Percentiles rank a stretch among this genome's conserved stretches.
Conservation (phyloP, 805 yeast genomes). For the Ogataea nitratoaversa region DNA sequence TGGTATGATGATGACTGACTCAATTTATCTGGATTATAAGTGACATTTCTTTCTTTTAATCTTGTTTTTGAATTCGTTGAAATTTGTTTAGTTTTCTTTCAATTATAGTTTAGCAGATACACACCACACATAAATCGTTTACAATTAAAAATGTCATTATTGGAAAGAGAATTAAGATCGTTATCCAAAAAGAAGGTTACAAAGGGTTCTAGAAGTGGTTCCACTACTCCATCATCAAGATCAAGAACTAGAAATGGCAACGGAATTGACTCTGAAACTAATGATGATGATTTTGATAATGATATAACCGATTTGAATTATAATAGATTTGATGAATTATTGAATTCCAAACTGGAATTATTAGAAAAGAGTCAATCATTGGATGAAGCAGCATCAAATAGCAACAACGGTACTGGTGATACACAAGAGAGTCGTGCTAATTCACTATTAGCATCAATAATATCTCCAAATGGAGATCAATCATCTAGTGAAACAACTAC, state of each 20-base stretch:
- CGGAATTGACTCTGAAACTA: conserved; percentile 3
- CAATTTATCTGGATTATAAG: too few species aligned
- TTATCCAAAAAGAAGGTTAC: conserved; percentile 7
- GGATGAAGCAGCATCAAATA: too few species aligned
- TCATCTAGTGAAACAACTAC: not conserved
- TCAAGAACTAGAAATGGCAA: conserved; percentile 8
- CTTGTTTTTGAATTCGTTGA: too few species aligned
- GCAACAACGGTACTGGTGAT: not conserved
- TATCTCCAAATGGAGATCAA: conserved; percentile 1
- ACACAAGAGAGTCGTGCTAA: conserved; percentile 1
- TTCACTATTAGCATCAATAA: conserved; percentile 21
- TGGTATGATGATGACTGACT: too few species aligned
- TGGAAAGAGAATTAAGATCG: conserved; percentile 17
- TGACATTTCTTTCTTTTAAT: too few species aligned
- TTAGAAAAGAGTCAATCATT: conserved; percentile 1
- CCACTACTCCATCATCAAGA: conserved; percentile 8
- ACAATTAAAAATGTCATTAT: conserved; percentile 19
- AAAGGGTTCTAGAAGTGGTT: conserved; percentile 14
- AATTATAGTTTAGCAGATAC: too few species aligned
- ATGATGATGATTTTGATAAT: conserved; percentile 18
- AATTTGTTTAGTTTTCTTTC: too few species aligned
- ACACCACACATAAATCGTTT: too few species aligned
- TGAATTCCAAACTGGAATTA: conserved; percentile 11
- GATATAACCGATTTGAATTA: conserved; percentile 17
- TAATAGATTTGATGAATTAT: conserved; percentile 18